These are phyloP conservation scores for Plasmopara viticola DNA, from an alignment of 352 stramenopile species.

Conservation along the genomic window DNA sequence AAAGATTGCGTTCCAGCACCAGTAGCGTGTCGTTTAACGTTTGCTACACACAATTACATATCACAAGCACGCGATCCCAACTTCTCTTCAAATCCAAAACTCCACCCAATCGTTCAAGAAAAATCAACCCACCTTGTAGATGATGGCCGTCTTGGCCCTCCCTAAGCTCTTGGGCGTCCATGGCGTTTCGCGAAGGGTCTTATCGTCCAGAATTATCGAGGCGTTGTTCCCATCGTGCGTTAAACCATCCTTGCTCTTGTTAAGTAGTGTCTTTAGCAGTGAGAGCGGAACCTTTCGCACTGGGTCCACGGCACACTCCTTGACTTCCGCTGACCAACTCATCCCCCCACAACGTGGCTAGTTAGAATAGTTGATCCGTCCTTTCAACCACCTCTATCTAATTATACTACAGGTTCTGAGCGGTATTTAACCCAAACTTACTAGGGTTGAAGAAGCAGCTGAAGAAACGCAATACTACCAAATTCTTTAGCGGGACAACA, in stretches of 20 bases:
- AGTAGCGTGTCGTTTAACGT: constrained; percentile 81
- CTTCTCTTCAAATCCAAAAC: not conserved
- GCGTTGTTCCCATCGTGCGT: constrained; percentile 76
- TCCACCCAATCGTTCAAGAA: not conserved
- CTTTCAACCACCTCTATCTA: constrained; percentile 3
- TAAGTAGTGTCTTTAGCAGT: constrained; percentile 33
- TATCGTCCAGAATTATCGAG: constrained; percentile 62
- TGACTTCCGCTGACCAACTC: constrained; percentile 9
- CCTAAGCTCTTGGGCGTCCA: constrained; percentile 84
- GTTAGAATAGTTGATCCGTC: constrained; percentile 8
- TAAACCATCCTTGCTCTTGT: constrained; percentile 32
- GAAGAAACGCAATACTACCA: constrained; percentile 19
- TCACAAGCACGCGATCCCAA: not conserved
- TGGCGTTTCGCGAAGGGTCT: constrained; percentile 39
- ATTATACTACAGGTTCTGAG: not conserved
- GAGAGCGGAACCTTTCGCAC: constrained; percentile 14
- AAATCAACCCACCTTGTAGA: constrained; percentile 60
- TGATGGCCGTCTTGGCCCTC: constrained; percentile 76
- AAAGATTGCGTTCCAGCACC: constrained; percentile 75
- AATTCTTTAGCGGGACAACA: constrained; percentile 9
- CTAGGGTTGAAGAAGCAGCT: constrained; percentile 22
- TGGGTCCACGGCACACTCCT: not conserved
- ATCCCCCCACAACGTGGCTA: constrained; percentile 6
- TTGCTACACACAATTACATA: constrained; percentile 37
- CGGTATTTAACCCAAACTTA: not conserved